These are phyloP conservation scores for Exutisphaerella laricina DNA, from an alignment of 2,329 filamentous ascomycete genomes.

Conservation along the genomic window DNA sequence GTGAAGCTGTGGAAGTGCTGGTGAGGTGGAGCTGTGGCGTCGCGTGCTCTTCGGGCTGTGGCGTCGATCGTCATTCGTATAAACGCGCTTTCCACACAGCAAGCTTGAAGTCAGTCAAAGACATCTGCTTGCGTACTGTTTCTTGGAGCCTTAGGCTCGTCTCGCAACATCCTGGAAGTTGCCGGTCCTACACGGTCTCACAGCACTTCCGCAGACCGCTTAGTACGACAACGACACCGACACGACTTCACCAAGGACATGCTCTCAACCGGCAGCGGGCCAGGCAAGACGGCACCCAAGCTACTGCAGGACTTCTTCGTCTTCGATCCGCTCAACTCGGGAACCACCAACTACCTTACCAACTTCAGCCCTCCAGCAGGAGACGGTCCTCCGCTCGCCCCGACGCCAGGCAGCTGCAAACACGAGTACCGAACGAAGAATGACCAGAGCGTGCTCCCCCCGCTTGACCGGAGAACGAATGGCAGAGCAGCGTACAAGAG, in stretches of 20 bases:
- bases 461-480: constrained; percentile 37
- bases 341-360: constrained; percentile 44
- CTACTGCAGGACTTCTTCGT: constrained; percentile 48
- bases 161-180: neutral
- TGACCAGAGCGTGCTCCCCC: constrained; percentile 48
- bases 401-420: constrained; percentile 46
- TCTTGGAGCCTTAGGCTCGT: neutral
- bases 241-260: constrained; percentile 8
- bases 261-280: constrained; percentile 18
- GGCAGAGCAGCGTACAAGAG: constrained; percentile 48
- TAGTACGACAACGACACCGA: neutral
- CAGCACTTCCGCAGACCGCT: neutral
- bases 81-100: neutral
- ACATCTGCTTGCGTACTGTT: neutral
- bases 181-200: neutral
- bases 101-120: neutral
- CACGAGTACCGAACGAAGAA: constrained; percentile 56
- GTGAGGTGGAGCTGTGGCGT: neutral
- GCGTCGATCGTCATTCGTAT: neutral
- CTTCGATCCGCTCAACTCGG: constrained; percentile 48
- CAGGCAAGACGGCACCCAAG: constrained; percentile 47
- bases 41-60: neutral
- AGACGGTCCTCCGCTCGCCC: constrained; percentile 30
- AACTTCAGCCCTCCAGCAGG: constrained; percentile 52
- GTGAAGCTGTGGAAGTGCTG: no score